Conservation (phyloP, 768 basidiomycete genomes). For the Phanerochaete sordida region DNA sequence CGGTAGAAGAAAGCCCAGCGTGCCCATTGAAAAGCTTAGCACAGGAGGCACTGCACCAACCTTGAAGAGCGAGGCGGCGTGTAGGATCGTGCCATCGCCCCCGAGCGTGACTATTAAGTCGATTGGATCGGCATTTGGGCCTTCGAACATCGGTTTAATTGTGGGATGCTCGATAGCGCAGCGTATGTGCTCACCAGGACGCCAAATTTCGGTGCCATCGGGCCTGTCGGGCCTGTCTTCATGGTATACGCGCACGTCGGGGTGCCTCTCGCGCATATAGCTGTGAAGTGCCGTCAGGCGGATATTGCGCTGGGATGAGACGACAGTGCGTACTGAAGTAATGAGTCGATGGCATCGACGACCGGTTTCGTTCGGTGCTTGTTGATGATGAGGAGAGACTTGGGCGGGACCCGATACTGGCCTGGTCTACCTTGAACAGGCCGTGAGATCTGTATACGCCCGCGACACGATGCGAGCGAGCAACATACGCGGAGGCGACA, state of each 20-base stretch:
- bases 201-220: slow-evolving; percentile 49
- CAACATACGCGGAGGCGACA: background rate
- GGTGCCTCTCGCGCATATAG: slow-evolving; percentile 29
- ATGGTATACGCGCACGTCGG: slow-evolving; percentile 27
- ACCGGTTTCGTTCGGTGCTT: slow-evolving; percentile 78
- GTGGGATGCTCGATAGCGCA: background rate
- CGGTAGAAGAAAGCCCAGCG: slow-evolving; percentile 88
- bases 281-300: slow-evolving; percentile 9
- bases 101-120: slow-evolving; percentile 90
- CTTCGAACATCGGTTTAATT: slow-evolving; percentile 23
- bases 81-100: slow-evolving; percentile 93
- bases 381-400: slow-evolving; percentile 73
- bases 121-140: slow-evolving; percentile 56
- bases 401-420: slow-evolving; percentile 36
- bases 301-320: background rate
- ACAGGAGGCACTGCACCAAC: slow-evolving; percentile 91
- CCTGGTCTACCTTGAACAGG: slow-evolving; percentile 12
- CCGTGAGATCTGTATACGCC: background rate
- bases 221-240: slow-evolving; percentile 47
- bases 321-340: slow-evolving; percentile 52
- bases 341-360: slow-evolving; percentile 69
- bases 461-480: background rate
- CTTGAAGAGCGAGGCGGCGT: slow-evolving; percentile 89
- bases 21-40: slow-evolving; percentile 89
- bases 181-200: slow-evolving; percentile 43